Base-by-base conservation (phyloP, 2,329 filamentous ascomycete genomes). In the Paramyrothecium sp. region DNA sequence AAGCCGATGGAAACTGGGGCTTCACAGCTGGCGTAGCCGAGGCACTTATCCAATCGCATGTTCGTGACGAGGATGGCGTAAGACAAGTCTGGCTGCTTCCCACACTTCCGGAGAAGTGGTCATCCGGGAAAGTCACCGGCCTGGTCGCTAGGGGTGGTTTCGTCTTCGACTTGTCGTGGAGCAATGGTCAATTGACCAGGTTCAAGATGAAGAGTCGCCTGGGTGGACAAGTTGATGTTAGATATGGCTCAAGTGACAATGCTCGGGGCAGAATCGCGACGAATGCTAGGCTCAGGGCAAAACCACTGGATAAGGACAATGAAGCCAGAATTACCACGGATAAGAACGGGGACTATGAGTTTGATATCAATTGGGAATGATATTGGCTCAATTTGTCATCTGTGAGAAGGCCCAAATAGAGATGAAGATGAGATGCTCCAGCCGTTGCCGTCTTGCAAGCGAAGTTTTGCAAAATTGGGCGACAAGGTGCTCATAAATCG, bases 181-280 rank as follows among this genome's bases (percentile, higher is more conserved):
- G n/a, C n/a, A n/a, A 33, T 10, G 51, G 34, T 16, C 26, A 53
- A 2, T 22, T 53, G 13, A 22, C 51, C 17, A 53, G 8, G 23
- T 53, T 53, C 51, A 53, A 53, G 51, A 53, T 53, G 51, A 53
- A 53, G 12, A 53, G 51, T 20, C 22, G 30, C 3, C 26, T 53
- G 7, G 51, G 51, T 16, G 38, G 38, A 17, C 13, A 7, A 7
- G 38, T 44, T 5, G 13, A 44, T 12, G 38, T 44, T 3, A 16
- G 13, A 19, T 44, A 44, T 44, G n/a, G n/a, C 38, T 44, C 38
- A 44, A 16, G 13, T 44, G 38, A 19, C 13, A 12, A 44, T 44
- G 38, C 38, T 44, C 38, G n/a, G 5, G 38, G 38, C 13, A 44
- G 38, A 19, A 44, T 44, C 13, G 38, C 38, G 5, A 17, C 38